Evolutionary conservation across 306 rosid genomes (phyloP).

Genomic region (Glycine tomentella): DNA sequence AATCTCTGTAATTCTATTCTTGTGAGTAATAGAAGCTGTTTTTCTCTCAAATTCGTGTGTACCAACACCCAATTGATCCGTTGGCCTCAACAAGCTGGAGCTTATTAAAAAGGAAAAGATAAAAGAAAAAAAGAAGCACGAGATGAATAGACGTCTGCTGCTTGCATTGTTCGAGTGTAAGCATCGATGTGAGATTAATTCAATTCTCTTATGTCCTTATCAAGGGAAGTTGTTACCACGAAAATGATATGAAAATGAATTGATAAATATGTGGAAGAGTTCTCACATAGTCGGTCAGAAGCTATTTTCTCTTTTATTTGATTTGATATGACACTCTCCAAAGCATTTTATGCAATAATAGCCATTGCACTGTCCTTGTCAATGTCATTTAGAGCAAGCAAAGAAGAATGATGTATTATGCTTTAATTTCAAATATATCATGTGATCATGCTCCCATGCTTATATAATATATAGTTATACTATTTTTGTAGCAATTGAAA

Average conservation of each 20-base stretch:
- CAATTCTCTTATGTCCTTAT: constrained; percentile 25
- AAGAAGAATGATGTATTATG: not conserved
- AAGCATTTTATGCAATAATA: constrained; percentile 36
- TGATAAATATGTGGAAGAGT: not conserved
- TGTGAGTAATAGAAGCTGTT: too few species aligned
- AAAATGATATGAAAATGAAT: not conserved
- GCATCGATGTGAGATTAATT: constrained; percentile 42
- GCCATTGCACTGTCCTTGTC: constrained; percentile 27
- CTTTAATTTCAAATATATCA: constrained; percentile 28
- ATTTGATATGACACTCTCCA: constrained; percentile 28
- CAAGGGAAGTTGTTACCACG: constrained; percentile 28
- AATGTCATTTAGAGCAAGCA: constrained; percentile 30
- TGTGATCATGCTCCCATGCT: constrained; percentile 1
- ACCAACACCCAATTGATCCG: too few species aligned
- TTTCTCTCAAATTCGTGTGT: too few species aligned
- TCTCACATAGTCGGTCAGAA: constrained; percentile 38
- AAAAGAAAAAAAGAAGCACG: constrained; percentile 6
- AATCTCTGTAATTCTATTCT: too few species aligned
- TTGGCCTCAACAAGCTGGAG: too few species aligned
- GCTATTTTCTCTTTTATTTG: constrained; percentile 36
- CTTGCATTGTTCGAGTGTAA: constrained; percentile 1
- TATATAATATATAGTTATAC: not conserved
- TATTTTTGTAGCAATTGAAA: not conserved
- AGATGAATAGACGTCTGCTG: constrained; percentile 30
- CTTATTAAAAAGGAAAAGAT: not conserved